phyloP scores from a whole-genome alignment of 2,329 filamentous ascomycete species.

The Neurospora crassa region DNA sequence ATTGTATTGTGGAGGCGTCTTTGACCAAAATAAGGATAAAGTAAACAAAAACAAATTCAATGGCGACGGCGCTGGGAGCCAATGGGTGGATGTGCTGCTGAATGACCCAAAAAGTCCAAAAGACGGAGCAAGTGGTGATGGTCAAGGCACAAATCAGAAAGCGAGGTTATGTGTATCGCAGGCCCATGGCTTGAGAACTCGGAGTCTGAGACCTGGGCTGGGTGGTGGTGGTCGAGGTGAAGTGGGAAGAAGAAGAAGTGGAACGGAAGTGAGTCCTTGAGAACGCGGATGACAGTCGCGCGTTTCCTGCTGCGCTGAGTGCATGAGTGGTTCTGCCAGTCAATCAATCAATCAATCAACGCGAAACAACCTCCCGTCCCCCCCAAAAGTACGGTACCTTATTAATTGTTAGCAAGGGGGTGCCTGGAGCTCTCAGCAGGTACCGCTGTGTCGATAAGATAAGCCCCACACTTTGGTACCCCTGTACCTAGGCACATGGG shows the following conservation, averaged over 20 bases:
- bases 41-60: slow-evolving; percentile 1
- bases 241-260: background rate
- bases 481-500: background rate
- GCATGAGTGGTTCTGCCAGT: background rate
- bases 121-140: background rate
- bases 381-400: background rate
- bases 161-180: background rate
- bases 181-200: background rate
- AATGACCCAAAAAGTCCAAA: background rate
- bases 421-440: background rate
- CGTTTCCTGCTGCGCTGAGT: background rate
- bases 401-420: background rate
- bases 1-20: slow-evolving; percentile 2
- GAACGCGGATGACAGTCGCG: background rate
- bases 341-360: background rate
- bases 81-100: background rate
- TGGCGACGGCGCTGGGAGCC: background rate
- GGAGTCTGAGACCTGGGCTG: background rate
- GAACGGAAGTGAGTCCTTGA: too few relatives aligned
- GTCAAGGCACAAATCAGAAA: background rate
- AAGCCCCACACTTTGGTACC: background rate
- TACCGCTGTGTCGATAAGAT: background rate
- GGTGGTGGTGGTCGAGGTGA: background rate
- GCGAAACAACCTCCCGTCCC: background rate
- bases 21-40: background rate